A percentile compares a stretch with the other conserved stretches of the same genome.
phyloP scores from a whole-genome alignment of 495 filamentous ascomycete species.

The Podospora bellae-mahoneyi region DNA sequence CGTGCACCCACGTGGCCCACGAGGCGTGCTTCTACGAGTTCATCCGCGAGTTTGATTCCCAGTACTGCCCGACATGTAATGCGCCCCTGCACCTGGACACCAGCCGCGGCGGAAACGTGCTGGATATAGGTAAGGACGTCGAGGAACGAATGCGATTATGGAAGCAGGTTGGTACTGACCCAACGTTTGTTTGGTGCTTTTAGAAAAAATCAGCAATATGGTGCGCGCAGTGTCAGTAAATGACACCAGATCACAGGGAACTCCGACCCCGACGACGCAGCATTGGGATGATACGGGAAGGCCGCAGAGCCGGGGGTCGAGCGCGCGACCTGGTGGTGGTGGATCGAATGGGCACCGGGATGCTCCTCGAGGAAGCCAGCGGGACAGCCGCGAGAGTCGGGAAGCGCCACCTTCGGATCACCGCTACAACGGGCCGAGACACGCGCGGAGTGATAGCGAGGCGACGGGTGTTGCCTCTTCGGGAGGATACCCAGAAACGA shows the following conservation, averaged over 20 bases:
- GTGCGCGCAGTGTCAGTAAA: constrained; percentile 77
- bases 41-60: constrained; percentile 90
- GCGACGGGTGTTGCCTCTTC: constrained; percentile 71
- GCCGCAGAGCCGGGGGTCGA: constrained; percentile 49
- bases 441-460: constrained; percentile 68
- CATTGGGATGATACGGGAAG: constrained; percentile 51
- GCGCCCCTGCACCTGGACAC: constrained; percentile 90
- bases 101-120: constrained; percentile 88
- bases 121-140: constrained; percentile 72
- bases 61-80: constrained; percentile 94
- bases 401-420: constrained; percentile 57
- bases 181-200: background rate
- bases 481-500: constrained; percentile 69
- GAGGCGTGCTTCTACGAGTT: constrained; percentile 99
- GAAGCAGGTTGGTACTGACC: background rate
- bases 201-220: constrained; percentile 94
- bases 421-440: constrained; percentile 60
- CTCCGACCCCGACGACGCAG: constrained; percentile 45
- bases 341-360: constrained; percentile 25
- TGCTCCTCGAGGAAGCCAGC: constrained; percentile 32
- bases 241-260: constrained; percentile 55
- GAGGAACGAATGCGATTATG: background rate
- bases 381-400: constrained; percentile 52
- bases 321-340: constrained; percentile 34
- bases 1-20: constrained; percentile 92